A percentile compares a stretch with the other conserved stretches of the same genome.
phyloP scores from a whole-genome alignment of 768 basidiomycete genomes.

The Pleurotus cornucopiae region DNA sequence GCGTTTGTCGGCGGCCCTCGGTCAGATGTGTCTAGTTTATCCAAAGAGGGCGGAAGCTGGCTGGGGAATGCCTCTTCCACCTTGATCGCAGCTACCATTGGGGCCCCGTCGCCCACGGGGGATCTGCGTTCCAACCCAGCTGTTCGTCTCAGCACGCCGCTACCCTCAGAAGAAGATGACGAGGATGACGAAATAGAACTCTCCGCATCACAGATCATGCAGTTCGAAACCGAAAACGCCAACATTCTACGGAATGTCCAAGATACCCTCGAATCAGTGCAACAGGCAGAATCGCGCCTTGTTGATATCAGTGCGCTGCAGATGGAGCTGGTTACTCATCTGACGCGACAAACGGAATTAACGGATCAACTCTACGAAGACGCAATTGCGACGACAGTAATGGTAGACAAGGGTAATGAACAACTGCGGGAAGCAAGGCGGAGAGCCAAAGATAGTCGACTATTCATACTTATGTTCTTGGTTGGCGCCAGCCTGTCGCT shows the following conservation, averaged over 20 bases:
- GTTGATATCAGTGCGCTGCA: slow-evolving; percentile 93
- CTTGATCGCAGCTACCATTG: slow-evolving; percentile 57
- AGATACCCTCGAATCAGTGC: slow-evolving; percentile 82
- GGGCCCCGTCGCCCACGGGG: slow-evolving; percentile 33
- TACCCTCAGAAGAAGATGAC: slow-evolving; percentile 59
- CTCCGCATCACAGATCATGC: slow-evolving; percentile 83
- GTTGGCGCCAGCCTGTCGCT: slow-evolving; percentile 88
- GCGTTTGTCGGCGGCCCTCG: slow-evolving; percentile 35
- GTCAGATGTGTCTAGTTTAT: slow-evolving; percentile 16
- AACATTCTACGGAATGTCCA: slow-evolving; percentile 80
- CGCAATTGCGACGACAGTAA: slow-evolving; percentile 81
- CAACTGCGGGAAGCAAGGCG: slow-evolving; percentile 88
- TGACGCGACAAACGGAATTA: slow-evolving; percentile 86
- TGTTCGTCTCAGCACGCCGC: slow-evolving; percentile 18
- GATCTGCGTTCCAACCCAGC: slow-evolving; percentile 20
- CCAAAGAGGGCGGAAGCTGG: slow-evolving; percentile 43
- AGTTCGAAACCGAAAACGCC: slow-evolving; percentile 91
- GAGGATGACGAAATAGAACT: slow-evolving; percentile 82
- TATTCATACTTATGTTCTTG: slow-evolving; percentile 89
- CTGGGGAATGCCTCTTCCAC: slow-evolving; percentile 55
- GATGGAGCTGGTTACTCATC: slow-evolving; percentile 84
- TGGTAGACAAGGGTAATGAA: slow-evolving; percentile 84
- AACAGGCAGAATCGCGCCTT: slow-evolving; percentile 86
- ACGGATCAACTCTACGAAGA: slow-evolving; percentile 95
- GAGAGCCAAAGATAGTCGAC: slow-evolving; percentile 79